Evolutionary conservation across 225 moss, liverwort and hornwort species (phyloP).

Genomic region (Rhytidiadelphus loreus): DNA sequence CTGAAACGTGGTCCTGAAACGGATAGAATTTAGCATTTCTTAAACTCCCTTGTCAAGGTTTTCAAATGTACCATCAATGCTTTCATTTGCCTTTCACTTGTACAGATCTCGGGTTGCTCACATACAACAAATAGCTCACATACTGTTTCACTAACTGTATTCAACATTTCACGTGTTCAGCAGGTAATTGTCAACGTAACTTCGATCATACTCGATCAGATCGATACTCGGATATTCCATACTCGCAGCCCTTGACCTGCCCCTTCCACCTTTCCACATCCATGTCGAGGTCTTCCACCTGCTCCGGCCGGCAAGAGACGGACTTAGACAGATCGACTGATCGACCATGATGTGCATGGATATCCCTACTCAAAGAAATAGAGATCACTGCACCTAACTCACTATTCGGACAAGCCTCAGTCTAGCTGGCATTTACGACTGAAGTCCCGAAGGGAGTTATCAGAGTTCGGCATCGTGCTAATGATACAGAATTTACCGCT

Average conservation of each 20-base stretch:
- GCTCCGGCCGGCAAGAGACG: too few species aligned
- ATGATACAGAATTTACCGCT: too few species aligned
- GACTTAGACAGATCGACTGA: not conserved
- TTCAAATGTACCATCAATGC: not conserved
- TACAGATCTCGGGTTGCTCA: not conserved
- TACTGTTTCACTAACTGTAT: not conserved
- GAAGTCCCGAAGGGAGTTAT: not conserved
- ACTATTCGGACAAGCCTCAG: not conserved
- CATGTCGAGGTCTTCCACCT: not conserved
- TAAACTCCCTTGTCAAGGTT: not conserved
- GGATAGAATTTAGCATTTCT: not conserved
- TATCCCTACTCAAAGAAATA: not conserved
- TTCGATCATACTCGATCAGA: not conserved
- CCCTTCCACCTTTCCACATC: not conserved
- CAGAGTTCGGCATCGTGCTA: not conserved
- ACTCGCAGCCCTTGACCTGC: not conserved
- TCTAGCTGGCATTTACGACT: not conserved
- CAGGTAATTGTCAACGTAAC: not conserved
- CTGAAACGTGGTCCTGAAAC: not conserved
- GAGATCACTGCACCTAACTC: not conserved
- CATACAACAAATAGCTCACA: not conserved
- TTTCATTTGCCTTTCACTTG: not conserved
- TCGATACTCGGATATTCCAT: not conserved
- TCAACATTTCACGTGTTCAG: not conserved
- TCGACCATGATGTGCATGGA: not conserved